Base-by-base conservation (phyloP, 1,139 yeast genomes). In the Magnusiomyces tetraspermus region DNA sequence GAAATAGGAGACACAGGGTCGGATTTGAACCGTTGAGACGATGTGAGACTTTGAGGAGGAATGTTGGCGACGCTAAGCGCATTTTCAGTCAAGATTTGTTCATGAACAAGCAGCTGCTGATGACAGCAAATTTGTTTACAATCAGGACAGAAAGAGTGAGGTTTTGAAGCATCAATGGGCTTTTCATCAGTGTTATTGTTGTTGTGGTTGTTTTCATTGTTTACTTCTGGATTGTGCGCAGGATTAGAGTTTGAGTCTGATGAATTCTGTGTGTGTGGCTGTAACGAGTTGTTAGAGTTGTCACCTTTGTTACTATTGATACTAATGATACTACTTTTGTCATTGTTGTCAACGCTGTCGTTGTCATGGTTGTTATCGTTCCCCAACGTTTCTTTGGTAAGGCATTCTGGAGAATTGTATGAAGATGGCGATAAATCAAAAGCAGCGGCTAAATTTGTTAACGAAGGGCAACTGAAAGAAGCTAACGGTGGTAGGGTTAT, bases 381-480 rank as follows among this genome's bases (percentile, higher is more conserved):
- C 33, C 33, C 13, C 33, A 30, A 8, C 8, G 33, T 13, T 13
- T 8, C 13, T 30, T 13, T 8, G 33, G 33, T 30, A 8, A 13
- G 13, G 11, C 11, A 30, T 13, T 30, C 13, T 30, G 33, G 33
- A n/a, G n/a, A n/a, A n/a, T n/a, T n/a, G n/a, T n/a, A n/a, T n/a
- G n/a, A n/a, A n/a, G n/a, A n/a, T n/a, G n/a, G n/a, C 19, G 40
- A n/a, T 5, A 13, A n/a, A 10, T 8, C 11, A n/a, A n/a, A n/a
- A 10, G 19, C 19, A 2, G 23, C 22, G 13, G 37, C 22, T 19
- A 43, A 28, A n/a, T 43, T 43, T 43, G 46, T 43, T 5, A 43
- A 17, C n/a, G 46, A 43, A 22, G 46, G 46, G 21, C 37, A 43
- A n/a, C 46, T 43, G 22, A 43, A 43, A 26, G 37, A 43, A 10